Base-by-base conservation (phyloP, 2,329 filamentous ascomycete genomes). In the Metarhizium guizhouense region DNA sequence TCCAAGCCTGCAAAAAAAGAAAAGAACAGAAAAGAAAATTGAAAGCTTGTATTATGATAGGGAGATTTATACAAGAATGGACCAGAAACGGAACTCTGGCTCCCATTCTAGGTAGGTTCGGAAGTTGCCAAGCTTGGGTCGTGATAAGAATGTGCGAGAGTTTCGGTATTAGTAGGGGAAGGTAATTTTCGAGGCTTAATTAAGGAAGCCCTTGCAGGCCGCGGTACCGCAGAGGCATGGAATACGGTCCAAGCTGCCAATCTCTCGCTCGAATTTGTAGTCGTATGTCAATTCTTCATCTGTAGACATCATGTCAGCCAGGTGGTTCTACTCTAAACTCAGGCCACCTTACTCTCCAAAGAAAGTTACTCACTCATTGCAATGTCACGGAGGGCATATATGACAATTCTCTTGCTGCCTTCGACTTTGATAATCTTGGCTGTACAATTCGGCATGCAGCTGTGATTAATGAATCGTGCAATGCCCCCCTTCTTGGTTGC, bases 401-500 rank as follows among this genome's bases (percentile, higher is more conserved):
- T 99, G 74, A 99, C 94, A 75, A 99, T 99, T 61, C 94, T 84
- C 76, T 96, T 96, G 70, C 90, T 96, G 60, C 93, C 93, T 68
- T 99, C 94, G 54, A 97, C 94, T 72, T 95, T 95, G 75, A 99
- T 99, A 68, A 99, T 99, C 77, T 97, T 99, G 60, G 94, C 94
- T 43, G 94, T 99, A 74, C 94, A 99, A 69, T 97, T 99, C 6
- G 94, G 94, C 74, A 91, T 94, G 72, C 94, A 99, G 70, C 90
- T 95, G 72, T 99, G 90, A 69, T 99, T 99, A 80, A 99, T 99
- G 73, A 99, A 99, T 47, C 94, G 83, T 36, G 94, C 94, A 72
- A 99, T 99, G 56, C 94, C 94, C 58, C 94, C 94, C 76, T 95
- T 94, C 77, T 99, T 99, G 29, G 94, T 99, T 50, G 94, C 94